phyloP scores from a whole-genome alignment of 768 basidiomycete genomes.

The Amanita exitialis region DNA sequence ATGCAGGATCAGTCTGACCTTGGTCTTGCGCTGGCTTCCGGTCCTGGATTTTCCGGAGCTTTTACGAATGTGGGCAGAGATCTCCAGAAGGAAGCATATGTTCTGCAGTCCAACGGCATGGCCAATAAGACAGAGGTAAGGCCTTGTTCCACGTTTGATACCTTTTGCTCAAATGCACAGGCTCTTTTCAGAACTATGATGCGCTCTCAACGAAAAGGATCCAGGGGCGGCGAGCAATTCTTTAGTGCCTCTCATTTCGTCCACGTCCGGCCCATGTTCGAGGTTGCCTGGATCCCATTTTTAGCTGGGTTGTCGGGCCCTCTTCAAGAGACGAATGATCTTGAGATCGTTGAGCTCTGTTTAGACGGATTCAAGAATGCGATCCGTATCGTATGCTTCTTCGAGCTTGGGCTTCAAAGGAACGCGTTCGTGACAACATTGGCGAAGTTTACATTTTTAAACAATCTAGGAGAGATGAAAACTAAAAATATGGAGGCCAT shows the following conservation, averaged over 20 bases:
- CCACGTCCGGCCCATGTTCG: constrained; percentile 98
- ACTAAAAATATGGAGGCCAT: constrained; percentile 99
- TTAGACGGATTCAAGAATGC: constrained; percentile 95
- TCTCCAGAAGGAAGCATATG: constrained; percentile 91
- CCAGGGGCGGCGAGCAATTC: constrained; percentile 75
- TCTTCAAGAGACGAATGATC: constrained; percentile 89
- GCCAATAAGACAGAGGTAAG: constrained; percentile 88
- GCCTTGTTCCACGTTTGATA: neutral
- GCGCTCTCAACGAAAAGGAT: constrained; percentile 80
- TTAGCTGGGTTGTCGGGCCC: constrained; percentile 92
- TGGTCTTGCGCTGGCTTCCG: constrained; percentile 30
- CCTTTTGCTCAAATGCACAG: constrained; percentile 24
- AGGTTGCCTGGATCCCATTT: constrained; percentile 98
- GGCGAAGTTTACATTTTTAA: constrained; percentile 94
- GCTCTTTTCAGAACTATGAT: constrained; percentile 90
- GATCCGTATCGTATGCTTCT: constrained; percentile 94
- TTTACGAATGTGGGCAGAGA: constrained; percentile 89
- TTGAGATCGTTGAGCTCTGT: constrained; percentile 85
- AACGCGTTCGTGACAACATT: constrained; percentile 98
- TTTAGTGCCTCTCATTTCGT: constrained; percentile 95
- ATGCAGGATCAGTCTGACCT: constrained; percentile 97
- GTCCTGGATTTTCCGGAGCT: constrained; percentile 71
- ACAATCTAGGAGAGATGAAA: constrained; percentile 98
- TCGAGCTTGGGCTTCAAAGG: constrained; percentile 94
- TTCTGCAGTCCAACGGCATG: constrained; percentile 94